A percentile compares a stretch with the other conserved stretches of the same genome.
Conservation (phyloP, 139 green algal species). For the Eudorina sp. region DNA sequence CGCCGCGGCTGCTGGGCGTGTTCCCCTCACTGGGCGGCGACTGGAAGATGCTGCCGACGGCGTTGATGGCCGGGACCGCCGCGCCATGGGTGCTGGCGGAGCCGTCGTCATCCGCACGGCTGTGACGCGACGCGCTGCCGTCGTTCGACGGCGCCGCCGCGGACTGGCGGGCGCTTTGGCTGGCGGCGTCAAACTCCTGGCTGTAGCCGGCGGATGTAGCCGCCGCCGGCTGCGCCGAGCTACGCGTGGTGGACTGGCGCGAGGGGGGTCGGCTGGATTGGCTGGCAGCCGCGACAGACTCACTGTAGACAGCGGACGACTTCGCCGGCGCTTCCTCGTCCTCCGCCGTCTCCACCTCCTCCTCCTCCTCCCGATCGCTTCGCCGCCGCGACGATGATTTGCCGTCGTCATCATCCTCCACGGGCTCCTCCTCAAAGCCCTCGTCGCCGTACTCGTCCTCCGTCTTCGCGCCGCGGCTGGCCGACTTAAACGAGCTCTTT, state of each 20-base stretch:
- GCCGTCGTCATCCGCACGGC: not conserved
- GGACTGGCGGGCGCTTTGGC: constrained; percentile 5
- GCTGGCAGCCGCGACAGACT: not conserved
- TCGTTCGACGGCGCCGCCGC: not conserved
- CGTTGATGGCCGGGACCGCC: not conserved
- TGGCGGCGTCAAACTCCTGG: constrained; percentile 1
- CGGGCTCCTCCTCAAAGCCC: constrained; percentile 22
- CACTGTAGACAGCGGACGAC: not conserved
- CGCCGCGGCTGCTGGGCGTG: constrained; percentile 2
- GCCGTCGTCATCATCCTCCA: not conserved
- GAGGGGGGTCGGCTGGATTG: not conserved
- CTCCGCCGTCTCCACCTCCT: not conserved
- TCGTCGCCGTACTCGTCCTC: constrained; percentile 1
- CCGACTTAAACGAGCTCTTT: not conserved
- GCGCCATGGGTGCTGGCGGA: not conserved
- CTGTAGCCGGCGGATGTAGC: constrained; percentile 6
- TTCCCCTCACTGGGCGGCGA: not conserved
- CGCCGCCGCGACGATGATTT: not conserved
- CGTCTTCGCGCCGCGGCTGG: not conserved
- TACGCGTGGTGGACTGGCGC: too few relatives aligned
- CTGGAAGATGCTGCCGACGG: constrained; percentile 38
- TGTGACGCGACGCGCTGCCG: not conserved
- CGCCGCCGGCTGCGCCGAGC: not conserved
- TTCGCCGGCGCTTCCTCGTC: not conserved
- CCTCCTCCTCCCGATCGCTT: not conserved